phyloP scores from a whole-genome alignment of 306 rosid genomes.

The Cyamopsis tetragonoloba region DNA sequence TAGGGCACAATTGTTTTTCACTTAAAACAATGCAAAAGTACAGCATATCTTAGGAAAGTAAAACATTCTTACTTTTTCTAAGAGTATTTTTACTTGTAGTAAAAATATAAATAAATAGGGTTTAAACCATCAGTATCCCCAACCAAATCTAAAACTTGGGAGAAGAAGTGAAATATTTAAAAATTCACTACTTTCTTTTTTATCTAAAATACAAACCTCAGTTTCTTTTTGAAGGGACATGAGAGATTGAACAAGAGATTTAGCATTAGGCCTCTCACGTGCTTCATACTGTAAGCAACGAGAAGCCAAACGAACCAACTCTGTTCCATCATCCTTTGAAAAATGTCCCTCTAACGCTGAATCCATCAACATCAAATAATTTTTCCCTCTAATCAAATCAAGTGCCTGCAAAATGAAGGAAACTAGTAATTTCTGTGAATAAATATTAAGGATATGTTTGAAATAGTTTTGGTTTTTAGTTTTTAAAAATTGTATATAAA shows the following conservation, averaged over 20 bases:
- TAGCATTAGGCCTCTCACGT: constrained; percentile 95
- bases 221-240: constrained; percentile 82
- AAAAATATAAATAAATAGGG: no score
- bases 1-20: no score
- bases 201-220: constrained; percentile 73
- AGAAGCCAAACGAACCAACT: constrained; percentile 85
- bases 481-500: no score
- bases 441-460: no score
- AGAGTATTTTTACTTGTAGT: no score
- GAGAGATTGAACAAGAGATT: constrained; percentile 79
- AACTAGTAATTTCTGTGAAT: neutral
- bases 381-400: constrained; percentile 88
- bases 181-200: no score
- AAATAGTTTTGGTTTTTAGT: no score
- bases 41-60: no score
- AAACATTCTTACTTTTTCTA: no score
- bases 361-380: constrained; percentile 92
- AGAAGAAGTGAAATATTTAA: neutral
- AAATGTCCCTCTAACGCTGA: constrained; percentile 92
- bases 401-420: constrained; percentile 61
- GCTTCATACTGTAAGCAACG: constrained; percentile 95
- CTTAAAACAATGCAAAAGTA: no score
- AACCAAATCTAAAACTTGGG: neutral
- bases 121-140: neutral
- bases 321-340: constrained; percentile 96